Evolutionary conservation across 2,329 filamentous ascomycete genomes (phyloP), one percentile per base, ranked within the genome.

Genomic region (Eutypa lata): DNA sequence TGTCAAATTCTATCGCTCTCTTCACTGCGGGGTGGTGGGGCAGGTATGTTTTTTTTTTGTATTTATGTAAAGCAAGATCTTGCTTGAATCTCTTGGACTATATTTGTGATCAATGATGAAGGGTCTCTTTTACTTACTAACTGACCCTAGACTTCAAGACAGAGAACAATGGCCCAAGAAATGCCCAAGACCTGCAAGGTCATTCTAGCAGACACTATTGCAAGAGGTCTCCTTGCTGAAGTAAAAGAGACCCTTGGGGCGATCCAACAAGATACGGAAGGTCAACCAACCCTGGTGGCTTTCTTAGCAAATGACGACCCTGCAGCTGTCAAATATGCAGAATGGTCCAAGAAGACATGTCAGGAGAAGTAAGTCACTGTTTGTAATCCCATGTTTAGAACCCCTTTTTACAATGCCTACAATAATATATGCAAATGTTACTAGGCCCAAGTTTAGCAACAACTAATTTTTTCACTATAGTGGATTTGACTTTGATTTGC

Each of bases 331-430:
- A 91, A 95, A 77, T 97, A 99, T 70, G 94, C 94, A 51, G 90
- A 97, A 72, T 97, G 91, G 90, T 97, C 93, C 40, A 90, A 91
- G 72, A 97, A 96, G 81, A 97, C 94, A 3, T 96, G 91, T 73
- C 83, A 87, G 72, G 93, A 97, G 71, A 95, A 97, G 92, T 97
- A 79, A 87, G 88, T 73, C 21, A 51, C 28, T 28, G n/a, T 33
- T 26, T 43, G 7, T 21, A 7, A 21, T 45, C 21, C 22, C 28
- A n/a, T 33, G 19, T n/a, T n/a, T n/a, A n/a, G n/a, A n/a, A n/a
- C n/a, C n/a, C n/a, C n/a, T n/a, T n/a, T n/a, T n/a, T n/a, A n/a
- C n/a, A n/a, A n/a, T n/a, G n/a, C n/a, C n/a, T n/a, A n/a, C n/a
- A n/a, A n/a, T n/a, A n/a, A n/a, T n/a, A n/a, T n/a, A n/a, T n/a